A percentile compares a stretch with the other conserved stretches of the same genome.
phyloP scores from a whole-genome alignment of 305 asterid genomes.

The Solanum aculeatissimum region DNA sequence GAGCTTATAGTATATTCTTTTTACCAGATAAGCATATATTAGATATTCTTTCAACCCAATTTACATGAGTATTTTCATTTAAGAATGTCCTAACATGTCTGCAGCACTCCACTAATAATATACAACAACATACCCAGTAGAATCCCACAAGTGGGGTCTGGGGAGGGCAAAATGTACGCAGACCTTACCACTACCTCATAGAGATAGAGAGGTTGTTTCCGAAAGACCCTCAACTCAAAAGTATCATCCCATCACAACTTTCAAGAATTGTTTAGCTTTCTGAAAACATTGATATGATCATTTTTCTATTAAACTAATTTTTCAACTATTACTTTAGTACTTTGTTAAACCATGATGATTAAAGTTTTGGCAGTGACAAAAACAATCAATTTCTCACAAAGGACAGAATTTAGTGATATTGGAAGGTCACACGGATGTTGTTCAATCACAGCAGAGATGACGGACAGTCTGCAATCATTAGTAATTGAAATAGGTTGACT shows the following conservation, averaged over 20 bases:
- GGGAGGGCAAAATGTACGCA: too few species aligned
- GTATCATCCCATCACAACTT: too few species aligned
- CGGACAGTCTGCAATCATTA: background rate
- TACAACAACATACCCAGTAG: too few species aligned
- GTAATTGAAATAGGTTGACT: background rate
- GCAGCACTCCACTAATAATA: background rate
- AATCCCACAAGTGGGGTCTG: too few species aligned
- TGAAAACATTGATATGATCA: background rate
- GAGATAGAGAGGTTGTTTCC: too few species aligned
- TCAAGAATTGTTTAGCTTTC: background rate
- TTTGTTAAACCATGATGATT: background rate
- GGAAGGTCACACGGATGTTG: background rate
- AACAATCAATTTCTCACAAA: background rate
- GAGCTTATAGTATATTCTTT: background rate
- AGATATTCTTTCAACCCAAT: background rate
- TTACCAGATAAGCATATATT: background rate
- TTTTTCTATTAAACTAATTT: background rate
- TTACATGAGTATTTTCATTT: background rate
- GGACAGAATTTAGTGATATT: background rate
- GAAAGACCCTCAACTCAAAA: too few species aligned
- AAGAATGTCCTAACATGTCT: background rate
- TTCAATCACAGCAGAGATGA: background rate
- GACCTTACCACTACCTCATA: too few species aligned
- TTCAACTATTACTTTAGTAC: background rate
- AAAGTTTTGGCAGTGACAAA: background rate